Conservation (phyloP, 768 basidiomycete species). For the Coprinopsis cinerea region DNA sequence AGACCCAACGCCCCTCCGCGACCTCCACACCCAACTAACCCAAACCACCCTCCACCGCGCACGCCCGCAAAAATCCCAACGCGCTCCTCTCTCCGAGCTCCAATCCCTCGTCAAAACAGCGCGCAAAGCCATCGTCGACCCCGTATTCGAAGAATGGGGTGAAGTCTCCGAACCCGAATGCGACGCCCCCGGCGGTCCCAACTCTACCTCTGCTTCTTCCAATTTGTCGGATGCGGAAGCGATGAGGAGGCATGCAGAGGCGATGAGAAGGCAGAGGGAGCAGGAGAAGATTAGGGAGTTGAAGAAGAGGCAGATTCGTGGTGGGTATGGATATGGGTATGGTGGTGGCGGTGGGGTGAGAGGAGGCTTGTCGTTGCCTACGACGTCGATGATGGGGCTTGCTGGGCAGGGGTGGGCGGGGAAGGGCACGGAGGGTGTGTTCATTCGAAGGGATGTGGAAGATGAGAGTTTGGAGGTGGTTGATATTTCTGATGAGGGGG, state of each 20-base stretch:
- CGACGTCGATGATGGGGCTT: slow-evolving; percentile 1
- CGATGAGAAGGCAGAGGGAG: slow-evolving; percentile 35
- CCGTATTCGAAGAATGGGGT: slow-evolving; percentile 31
- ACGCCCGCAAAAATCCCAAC: slow-evolving; percentile 14
- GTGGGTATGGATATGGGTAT: neutral
- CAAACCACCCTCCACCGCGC: neutral
- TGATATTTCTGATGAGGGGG: slow-evolving; percentile 41
- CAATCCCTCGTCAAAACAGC: slow-evolving; percentile 54
- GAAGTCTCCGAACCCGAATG: slow-evolving; percentile 20
- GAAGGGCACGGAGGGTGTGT: slow-evolving; percentile 34
- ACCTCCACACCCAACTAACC: neutral
- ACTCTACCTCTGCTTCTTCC: no score
- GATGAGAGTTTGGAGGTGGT: slow-evolving; percentile 49
- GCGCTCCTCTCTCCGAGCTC: slow-evolving; percentile 43
- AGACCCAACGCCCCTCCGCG: slow-evolving; percentile 3
- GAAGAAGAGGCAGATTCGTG: slow-evolving; percentile 44
- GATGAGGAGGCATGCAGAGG: slow-evolving; percentile 13
- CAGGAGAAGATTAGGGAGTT: slow-evolving; percentile 50
- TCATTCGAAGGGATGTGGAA: slow-evolving; percentile 48
- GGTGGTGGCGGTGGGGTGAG: slow-evolving; percentile 18
- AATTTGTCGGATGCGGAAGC: slow-evolving; percentile 21
- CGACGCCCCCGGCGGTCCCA: neutral
- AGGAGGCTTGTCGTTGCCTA: slow-evolving; percentile 11
- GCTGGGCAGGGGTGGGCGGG: slow-evolving; percentile 7
- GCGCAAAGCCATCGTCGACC: slow-evolving; percentile 45